These are phyloP conservation scores for Phaseolus lunatus DNA, from an alignment of 306 rosid genomes.

Conservation along the genomic window DNA sequence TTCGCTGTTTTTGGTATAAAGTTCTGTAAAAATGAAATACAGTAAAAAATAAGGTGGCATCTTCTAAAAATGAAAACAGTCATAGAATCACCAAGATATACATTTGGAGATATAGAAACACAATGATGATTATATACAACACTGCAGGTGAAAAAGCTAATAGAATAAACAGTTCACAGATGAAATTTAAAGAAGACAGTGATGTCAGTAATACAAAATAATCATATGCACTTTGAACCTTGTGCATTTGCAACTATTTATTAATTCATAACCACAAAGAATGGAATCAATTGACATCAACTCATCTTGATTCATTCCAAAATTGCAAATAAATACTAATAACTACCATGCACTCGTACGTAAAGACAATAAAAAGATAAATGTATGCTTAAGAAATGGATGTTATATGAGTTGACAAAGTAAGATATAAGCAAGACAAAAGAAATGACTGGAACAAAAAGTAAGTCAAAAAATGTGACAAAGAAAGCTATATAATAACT, in stretches of 20 bases:
- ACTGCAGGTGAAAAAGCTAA: conserved; percentile 12
- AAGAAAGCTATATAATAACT: conserved; percentile 13
- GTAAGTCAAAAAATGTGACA: not conserved
- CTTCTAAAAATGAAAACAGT: not conserved
- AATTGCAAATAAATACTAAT: conserved; percentile 6
- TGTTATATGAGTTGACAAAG: not conserved
- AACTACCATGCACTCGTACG: not conserved
- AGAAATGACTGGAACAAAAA: conserved; percentile 16
- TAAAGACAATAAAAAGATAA: conserved; percentile 21
- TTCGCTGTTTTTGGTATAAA: not conserved
- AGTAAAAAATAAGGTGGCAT: not conserved
- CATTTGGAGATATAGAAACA: no score
- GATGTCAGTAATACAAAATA: not conserved
- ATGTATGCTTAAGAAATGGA: conserved; percentile 17
- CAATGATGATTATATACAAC: no score
- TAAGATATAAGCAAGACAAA: conserved; percentile 10
- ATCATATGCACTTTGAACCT: not conserved
- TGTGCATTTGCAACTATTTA: not conserved
- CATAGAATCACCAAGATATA: no score
- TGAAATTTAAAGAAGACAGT: not conserved
- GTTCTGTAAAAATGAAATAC: not conserved
- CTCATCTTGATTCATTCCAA: conserved; percentile 8
- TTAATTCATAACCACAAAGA: not conserved
- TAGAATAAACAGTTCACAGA: conserved; percentile 1
- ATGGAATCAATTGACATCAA: not conserved